Evolutionary conservation across 106 monocot species (phyloP).

Genomic region (Platanthera zijinensis): DNA sequence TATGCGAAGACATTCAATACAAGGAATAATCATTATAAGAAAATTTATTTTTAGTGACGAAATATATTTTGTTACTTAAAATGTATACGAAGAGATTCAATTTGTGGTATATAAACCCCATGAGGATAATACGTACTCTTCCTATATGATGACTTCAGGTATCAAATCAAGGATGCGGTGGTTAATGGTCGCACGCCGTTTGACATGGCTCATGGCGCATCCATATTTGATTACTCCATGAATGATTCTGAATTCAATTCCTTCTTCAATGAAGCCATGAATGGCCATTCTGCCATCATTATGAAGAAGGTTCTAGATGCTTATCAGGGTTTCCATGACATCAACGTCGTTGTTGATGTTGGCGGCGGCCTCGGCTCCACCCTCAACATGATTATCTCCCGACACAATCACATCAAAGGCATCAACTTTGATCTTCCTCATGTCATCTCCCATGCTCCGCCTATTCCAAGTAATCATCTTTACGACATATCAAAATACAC

Average conservation of each 20-base stretch:
- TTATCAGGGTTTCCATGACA: too few relatives aligned
- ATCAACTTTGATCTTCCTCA: conserved; percentile 7
- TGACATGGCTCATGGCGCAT: background rate
- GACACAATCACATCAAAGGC: background rate
- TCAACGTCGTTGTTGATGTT: conserved; percentile 5
- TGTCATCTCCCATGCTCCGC: conserved; percentile 2
- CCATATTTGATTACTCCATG: background rate
- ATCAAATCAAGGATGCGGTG: conserved; percentile 9
- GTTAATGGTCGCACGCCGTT: conserved; percentile 1
- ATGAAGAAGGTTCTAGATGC: too few relatives aligned
- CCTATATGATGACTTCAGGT: background rate
- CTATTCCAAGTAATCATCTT: conserved; percentile 2
- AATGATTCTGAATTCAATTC: background rate
- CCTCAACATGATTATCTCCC: conserved; percentile 7
- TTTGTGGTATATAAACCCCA: too few relatives aligned
- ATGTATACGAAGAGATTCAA: too few relatives aligned
- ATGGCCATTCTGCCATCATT: background rate
- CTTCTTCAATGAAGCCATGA: conserved; percentile 3
- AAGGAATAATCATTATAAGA: too few relatives aligned
- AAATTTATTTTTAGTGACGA: too few relatives aligned
- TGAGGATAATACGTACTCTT: too few relatives aligned
- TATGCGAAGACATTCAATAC: too few relatives aligned
- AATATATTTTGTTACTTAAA: too few relatives aligned
- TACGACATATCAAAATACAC: too few relatives aligned
- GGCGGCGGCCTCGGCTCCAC: conserved; percentile 10